These are phyloP conservation scores for Sporothrix euskadiensis DNA, from an alignment of 2,329 filamentous ascomycete species.

Conservation along the genomic window DNA sequence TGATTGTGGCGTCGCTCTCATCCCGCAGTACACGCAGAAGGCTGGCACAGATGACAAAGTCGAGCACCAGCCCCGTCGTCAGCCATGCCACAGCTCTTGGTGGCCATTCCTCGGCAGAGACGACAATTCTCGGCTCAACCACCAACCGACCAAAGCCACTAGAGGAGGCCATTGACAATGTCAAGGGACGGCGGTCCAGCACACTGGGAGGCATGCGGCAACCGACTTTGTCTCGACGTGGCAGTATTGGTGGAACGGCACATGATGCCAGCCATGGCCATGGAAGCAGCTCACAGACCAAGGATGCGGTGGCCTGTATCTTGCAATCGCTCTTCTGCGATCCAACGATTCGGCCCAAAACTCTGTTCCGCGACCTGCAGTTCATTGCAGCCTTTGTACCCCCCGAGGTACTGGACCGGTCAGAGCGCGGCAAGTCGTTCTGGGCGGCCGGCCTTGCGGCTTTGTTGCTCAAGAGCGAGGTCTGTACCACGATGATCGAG, in stretches of 20 bases:
- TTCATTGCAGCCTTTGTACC: slow-evolving; percentile 69
- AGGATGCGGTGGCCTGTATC: slow-evolving; percentile 65
- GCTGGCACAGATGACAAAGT: slow-evolving; percentile 42
- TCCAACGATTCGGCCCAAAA: slow-evolving; percentile 70
- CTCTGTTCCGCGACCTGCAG: slow-evolving; percentile 78
- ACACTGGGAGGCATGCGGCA: slow-evolving; percentile 44
- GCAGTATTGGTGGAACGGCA: slow-evolving; percentile 47
- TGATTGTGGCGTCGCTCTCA: slow-evolving; percentile 75
- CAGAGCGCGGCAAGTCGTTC: slow-evolving; percentile 74
- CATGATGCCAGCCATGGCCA: slow-evolving; percentile 34
- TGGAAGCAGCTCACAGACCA: slow-evolving; percentile 52
- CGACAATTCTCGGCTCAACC: background rate
- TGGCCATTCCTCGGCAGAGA: background rate
- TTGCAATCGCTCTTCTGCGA: slow-evolving; percentile 68
- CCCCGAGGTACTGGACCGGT: slow-evolving; percentile 59
- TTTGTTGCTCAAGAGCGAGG: slow-evolving; percentile 82
- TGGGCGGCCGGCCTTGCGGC: slow-evolving; percentile 88
- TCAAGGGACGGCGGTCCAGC: slow-evolving; percentile 67
- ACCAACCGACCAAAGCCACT: slow-evolving; percentile 50
- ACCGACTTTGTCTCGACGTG: slow-evolving; percentile 33
- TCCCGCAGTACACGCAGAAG: slow-evolving; percentile 50
- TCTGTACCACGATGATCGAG: slow-evolving; percentile 75
- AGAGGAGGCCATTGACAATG: slow-evolving; percentile 68
- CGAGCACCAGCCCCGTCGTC: slow-evolving; percentile 27
- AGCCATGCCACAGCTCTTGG: slow-evolving; percentile 18